Evolutionary conservation across 1,139 yeast species (phyloP), one percentile per base, ranked within the genome.

Genomic region (Debaryomycetaceae sp.): DNA sequence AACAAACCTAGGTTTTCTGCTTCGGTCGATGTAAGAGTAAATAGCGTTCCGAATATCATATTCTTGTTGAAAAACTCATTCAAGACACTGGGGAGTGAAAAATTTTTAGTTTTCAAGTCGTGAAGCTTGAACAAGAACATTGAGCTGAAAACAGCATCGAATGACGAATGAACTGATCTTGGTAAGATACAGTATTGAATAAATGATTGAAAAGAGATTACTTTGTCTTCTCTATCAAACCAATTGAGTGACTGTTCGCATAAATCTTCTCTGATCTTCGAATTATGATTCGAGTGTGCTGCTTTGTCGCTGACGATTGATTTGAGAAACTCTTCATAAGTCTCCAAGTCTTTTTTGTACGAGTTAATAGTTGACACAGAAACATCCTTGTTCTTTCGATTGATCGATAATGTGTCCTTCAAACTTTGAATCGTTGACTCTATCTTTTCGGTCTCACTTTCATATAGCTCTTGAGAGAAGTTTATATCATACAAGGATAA

Each of bases 1-100:
- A 91, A 90, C 23, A 88, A 63, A 1, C 97, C 97, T 38, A 89
- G 61, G 59, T 87, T 87, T 56, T 90, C 96, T 0, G 96, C 83
- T 59, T 91, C 97, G 6, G 75, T 64, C 1, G 89, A 78, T 0
- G 97, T 87, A 42, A 83, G 78, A 1, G 95, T 81, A 55, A 80
- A 84, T 17, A 90, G 59, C 0, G 88, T 75, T 3, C 85, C 80
- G 47, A 76, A 75, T 24, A 87, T 61, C 13, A 84, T 65, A 5
- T 76, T 70, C 5, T 70, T 70, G 1, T 70, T 63, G 45, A 89
- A 73, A 35, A 89, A 65, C 36, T 64, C 63, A 42, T 80, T 74
- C 42, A 85, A 63, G 1, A 83, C 53, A 1, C 52, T 54, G 6
- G 75, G 44, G 7, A 83, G 54, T 2, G 79, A 71, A 55, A 74